Evolutionary conservation across 352 stramenopile species (phyloP), one percentile per base, ranked within the genome.

Genomic region (Pythium brassicae): DNA sequence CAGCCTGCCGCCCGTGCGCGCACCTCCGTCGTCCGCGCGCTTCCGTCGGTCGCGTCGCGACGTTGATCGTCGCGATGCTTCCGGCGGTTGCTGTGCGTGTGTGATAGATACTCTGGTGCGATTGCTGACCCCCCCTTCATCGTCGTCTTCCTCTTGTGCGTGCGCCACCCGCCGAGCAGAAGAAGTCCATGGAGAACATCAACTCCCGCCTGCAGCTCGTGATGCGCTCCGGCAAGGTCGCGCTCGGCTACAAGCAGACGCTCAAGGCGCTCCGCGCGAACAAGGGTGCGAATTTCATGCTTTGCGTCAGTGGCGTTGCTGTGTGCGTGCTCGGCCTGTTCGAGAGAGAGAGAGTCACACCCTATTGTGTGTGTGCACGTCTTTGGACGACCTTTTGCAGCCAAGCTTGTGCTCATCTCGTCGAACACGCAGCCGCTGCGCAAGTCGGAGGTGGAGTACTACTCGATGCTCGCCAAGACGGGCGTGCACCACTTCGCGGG

Each of bases 361-460:
- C 10, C 10, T 4, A 25, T 17, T 53, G 39, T 42, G 42, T 48
- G 8, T 20, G n/a, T 56, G 35, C n/a, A n/a, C 26, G 22, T 52
- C 4, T 53, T 22, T n/a, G 12, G 4, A 32, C n/a, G 12, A 48
- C 46, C 32, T 11, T 1, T 37, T 37, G 32, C 60, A 83, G 89
- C 96, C 55, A 99, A 99, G 87, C 83, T 99, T 58, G 84, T 99
- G 40, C 83, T 99, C 56, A 94, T 99, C 68, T 83, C 95, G 42
- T 97, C 85, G 66, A 99, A 99, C 90, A 99, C 93, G 70, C 97
- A 97, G 45, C 94, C 97, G 43, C 83, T 99, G 53, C 87, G 96
- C 72, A 99, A 99, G 90, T 99, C 95, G 39, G 97, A 99, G 78
- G 85, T 99, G 70, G 97, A 99, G 83, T 99, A 99, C 91, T 98